Base-by-base conservation (phyloP, 306 rosid genomes). In the Benincasa hispida region DNA sequence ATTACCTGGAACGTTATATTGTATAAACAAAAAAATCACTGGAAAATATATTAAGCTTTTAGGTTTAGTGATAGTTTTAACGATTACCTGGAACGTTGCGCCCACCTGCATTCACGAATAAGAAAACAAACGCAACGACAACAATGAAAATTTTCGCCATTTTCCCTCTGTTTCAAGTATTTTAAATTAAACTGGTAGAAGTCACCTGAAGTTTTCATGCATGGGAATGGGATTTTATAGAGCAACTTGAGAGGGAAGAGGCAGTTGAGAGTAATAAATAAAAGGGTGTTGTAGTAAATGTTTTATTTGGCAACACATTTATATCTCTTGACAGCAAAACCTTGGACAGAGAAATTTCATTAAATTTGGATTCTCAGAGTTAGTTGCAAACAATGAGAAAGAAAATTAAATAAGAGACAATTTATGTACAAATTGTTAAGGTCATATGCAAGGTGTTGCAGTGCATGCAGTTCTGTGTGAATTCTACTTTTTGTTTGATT, bases 231-330 rank as follows among this genome's bases (percentile, higher is more conserved):
- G 21, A 7, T 8, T 55, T 57, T 83, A 85, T 77, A 85, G 54
- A 63, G 58, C 41, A 78, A 22, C 2, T 61, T 22, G 42, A 42
- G 24, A 28, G 34, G 82, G 39, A 15, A 83, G 48, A 77, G 87
- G 74, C 91, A 1, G 96, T 89, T 92, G 91, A 72, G 88, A 77
- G 85, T 25, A 85, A 85, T 89, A 81, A 91, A 87, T 77, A 17
- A 30, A 66, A 72, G 69, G 82, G 22, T 25, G 51, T 19, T 63
- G 45, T 0, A 80, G 83, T 65, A 74, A 87, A 79, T 79, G 42
- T 10, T 27, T 19, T 13, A 47, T 66, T 51, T 74, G 19, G 19
- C n/a, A 27, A 10, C 50, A 32, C 18, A 67, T 47, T 70, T 12
- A 34, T 63, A 4, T 27, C 34, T 69, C 42, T 27, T 14, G 7